These are phyloP conservation scores for Vitis hybrid DNA, from an alignment of 177 flowering plant genomes.

Conservation along the genomic window DNA sequence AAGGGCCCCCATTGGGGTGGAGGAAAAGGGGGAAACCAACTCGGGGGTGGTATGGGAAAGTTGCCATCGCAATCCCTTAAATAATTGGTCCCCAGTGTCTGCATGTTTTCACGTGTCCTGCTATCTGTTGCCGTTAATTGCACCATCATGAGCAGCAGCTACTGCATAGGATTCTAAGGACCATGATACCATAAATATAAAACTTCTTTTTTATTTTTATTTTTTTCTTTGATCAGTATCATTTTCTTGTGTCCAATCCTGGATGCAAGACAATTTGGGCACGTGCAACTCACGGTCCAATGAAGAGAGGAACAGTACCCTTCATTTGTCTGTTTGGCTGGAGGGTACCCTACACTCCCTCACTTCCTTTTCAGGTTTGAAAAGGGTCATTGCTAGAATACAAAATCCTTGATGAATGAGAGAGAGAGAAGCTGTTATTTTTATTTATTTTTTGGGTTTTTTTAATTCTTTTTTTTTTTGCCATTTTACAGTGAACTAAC, in stretches of 20 bases:
- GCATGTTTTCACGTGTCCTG: constrained; percentile 55
- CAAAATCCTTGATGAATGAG: constrained; percentile 37
- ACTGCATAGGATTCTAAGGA: constrained; percentile 43
- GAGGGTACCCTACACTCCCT: constrained; percentile 10
- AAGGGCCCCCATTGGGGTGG: no score
- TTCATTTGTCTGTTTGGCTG: not conserved
- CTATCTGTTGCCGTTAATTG: constrained; percentile 30
- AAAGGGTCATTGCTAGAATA: constrained; percentile 8
- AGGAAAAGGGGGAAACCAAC: no score
- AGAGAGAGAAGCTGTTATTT: constrained; percentile 13
- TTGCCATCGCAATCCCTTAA: constrained; percentile 8
- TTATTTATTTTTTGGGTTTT: constrained; percentile 18
- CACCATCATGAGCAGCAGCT: constrained; percentile 35
- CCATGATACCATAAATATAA: not conserved
- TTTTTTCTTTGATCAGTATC: not conserved
- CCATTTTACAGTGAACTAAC: constrained; percentile 16
- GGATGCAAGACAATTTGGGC: constrained; percentile 8
- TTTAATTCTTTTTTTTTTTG: not conserved
- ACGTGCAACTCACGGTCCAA: constrained; percentile 5
- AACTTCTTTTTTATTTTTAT: not conserved
- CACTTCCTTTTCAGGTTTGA: constrained; percentile 10
- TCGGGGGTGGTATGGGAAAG: no score
- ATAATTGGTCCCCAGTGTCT: constrained; percentile 42
- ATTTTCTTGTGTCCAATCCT: not conserved
- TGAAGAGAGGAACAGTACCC: no score